Conservation (phyloP, 345 rosid genomes). For the Lenwebbia sp. region DNA sequence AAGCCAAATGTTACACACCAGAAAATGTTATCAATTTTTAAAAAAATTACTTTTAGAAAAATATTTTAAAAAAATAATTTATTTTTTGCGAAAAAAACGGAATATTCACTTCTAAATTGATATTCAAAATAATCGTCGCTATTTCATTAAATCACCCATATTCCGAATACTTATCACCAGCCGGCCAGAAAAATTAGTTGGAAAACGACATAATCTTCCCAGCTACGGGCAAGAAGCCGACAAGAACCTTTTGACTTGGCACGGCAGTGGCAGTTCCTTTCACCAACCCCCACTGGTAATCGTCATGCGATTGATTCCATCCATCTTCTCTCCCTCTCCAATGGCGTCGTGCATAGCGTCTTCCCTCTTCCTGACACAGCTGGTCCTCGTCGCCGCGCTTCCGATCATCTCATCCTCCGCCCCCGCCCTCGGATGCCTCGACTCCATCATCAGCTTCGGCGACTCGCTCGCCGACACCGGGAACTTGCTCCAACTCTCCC, state of each 20-base stretch:
- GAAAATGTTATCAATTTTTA: no score
- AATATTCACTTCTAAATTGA: no score
- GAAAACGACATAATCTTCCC: background rate
- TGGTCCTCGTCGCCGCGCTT: background rate
- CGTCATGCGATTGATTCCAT: background rate
- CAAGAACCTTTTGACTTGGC: background rate
- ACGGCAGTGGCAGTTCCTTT: background rate
- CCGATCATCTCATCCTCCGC: background rate
- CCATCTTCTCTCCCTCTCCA: background rate
- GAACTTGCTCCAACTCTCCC: constrained; percentile 5
- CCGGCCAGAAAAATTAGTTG: background rate
- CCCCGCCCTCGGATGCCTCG: background rate
- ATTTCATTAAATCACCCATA: no score
- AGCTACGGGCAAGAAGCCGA: background rate
- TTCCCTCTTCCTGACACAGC: background rate
- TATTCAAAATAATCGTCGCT: no score
- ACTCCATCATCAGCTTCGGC: constrained; percentile 47
- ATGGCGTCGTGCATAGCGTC: background rate
- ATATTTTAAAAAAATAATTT: no score
- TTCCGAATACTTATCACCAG: no score
- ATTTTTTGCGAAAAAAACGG: no score
- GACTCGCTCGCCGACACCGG: constrained; percentile 52
- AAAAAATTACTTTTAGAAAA: no score
- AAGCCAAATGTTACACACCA: no score
- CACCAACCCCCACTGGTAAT: background rate